Base-by-base conservation (phyloP, 2,329 filamentous ascomycete species). In the Diplodia sapinea region DNA sequence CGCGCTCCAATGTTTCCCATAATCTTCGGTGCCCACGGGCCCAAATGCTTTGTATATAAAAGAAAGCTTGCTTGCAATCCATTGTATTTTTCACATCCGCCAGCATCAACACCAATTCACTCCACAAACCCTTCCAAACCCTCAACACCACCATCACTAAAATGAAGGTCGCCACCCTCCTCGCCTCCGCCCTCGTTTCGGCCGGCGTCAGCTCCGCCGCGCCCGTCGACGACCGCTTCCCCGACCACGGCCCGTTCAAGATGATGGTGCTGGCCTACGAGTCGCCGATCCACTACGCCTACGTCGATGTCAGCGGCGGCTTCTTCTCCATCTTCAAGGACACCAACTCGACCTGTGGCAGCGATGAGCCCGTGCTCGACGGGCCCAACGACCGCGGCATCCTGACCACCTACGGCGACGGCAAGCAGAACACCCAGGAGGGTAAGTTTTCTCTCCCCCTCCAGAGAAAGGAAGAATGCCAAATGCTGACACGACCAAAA, bases 161-260 rank as follows among this genome's bases (percentile, higher is more conserved):
- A 36, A 62, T 62, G 57, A 62, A 62, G 43, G 20, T 38, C 57
- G 38, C 57, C 5, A 31, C 40, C 40, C 13, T 62, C 47, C 4
- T 50, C 17, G 17, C 57, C 26, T 62, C 57, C 43, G 36, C 20
- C 20, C 57, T 62, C 6, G 26, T 36, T 3, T 49, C 57, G 9
- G 40, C 57, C 26, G 57, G 57, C 26, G 11, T 40, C 31, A 17
- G 20, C 12, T 20, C 40, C 33, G 23, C 13, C 20, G 20, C 40
- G 59, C 59, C 59, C 17, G 40, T 51, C 43, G 59, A 63, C 29
- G 40, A 40, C 43, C 59, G 59, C 43, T 63, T 63, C 17, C 59
- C 59, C 57, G 40, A 26, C 50, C 23, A 50, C 43, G 59, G 55
- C 43, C 59, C 59, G 11, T 63, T 63, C 11, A 51, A 50, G n/a